Conservation (phyloP, 2,329 filamentous ascomycete genomes). For the Paecilomyces fulvus region DNA sequence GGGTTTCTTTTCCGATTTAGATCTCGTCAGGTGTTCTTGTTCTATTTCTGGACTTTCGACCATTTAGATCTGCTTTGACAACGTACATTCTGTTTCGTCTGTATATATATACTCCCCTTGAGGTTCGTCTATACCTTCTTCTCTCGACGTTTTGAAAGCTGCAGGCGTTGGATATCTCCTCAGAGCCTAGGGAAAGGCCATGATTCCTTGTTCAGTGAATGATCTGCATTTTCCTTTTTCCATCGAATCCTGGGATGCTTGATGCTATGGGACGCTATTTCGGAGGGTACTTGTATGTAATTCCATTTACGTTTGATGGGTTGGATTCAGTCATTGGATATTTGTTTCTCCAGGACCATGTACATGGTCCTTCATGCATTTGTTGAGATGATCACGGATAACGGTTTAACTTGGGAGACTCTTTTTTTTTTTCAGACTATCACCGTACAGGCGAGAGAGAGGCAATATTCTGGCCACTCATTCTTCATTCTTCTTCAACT, state of each 20-base stretch:
- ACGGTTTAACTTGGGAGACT: background rate
- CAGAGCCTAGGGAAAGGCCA: background rate
- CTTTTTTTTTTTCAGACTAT: background rate
- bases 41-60: conserved; percentile 7
- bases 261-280: background rate
- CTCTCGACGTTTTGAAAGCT: conserved; percentile 1
- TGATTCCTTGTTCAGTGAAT: background rate
- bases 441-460: background rate
- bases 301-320: background rate
- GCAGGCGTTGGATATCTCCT: conserved; percentile 3
- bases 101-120: conserved; percentile 27
- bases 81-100: conserved; percentile 20
- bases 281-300: background rate
- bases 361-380: background rate
- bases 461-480: background rate
- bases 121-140: conserved; percentile 9
- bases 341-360: background rate
- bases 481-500: background rate
- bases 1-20: conserved; percentile 1
- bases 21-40: background rate
- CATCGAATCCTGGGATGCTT: background rate
- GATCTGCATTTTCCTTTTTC: background rate
- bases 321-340: background rate
- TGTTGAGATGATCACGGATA: background rate
- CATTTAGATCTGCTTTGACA: conserved; percentile 10